Base-by-base conservation (phyloP, 306 rosid genomes). In the Sicyos baderoa region DNA sequence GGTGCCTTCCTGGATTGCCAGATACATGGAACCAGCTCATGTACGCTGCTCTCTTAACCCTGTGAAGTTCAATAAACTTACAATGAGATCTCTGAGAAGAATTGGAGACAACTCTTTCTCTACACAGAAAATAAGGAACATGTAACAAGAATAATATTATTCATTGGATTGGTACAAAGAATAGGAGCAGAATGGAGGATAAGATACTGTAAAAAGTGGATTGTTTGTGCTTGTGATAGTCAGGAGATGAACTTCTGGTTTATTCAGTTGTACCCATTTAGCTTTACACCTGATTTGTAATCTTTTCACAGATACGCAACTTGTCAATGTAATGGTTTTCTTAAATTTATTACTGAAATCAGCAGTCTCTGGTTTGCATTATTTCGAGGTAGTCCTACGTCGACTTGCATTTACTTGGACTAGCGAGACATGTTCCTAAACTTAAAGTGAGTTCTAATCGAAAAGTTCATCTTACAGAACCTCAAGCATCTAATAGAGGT, bases 1-100 rank as follows among this genome's bases (percentile, higher is more conserved):
- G 99, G 99, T 93, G 99, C 75, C 80, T 93, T 11, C 99, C 99
- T 6, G 99, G 99, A 16, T 74, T 89, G 71, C 99, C 99, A 11
- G 99, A 93, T 76, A 86, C 96, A 7, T 93, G 99, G 99, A 93
- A 93, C 82, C 97, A 88, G 69, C 97, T 93, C 72, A 74, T 90
- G 11, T 88, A 86, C 54, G 91, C 99, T 16, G 84, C 88, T 21
- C 94, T 93, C 48, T 15, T 65, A 48, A 60, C 72, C 54, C 60
- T 72, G 76, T 72, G 69, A 72, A 59, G 17, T 3, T 27, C 45
- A 69, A 35, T 5, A 52, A 69, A 32, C 54, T 65, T 65, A 44
- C 35, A 10, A 0, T 42, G 53, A 63, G 51, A 18, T 63, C 17
- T 42, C 70, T 19, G n/a, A 1, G 10, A 63, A 63, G 42, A 63